phyloP scores from a whole-genome alignment of 305 asterid genomes.

The Andrographis paniculata region DNA sequence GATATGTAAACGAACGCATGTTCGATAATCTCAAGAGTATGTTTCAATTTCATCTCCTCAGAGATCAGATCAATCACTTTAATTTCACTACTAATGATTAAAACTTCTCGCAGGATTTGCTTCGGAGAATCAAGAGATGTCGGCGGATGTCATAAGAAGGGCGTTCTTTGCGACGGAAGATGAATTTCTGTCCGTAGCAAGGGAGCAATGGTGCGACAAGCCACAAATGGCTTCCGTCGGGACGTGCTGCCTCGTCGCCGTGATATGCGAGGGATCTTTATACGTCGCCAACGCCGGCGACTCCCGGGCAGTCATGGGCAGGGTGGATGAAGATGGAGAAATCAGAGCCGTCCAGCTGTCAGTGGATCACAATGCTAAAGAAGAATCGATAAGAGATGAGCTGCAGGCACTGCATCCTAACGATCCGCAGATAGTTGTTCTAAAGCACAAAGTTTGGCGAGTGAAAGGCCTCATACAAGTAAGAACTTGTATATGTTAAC shows the following conservation, averaged over 20 bases:
- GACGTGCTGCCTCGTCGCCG: background rate
- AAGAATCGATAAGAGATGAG: conserved; percentile 51
- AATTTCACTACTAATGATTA: background rate
- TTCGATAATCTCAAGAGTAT: conserved; percentile 74
- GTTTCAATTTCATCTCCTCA: conserved; percentile 11
- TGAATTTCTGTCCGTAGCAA: conserved; percentile 35
- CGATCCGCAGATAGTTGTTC: conserved; percentile 55
- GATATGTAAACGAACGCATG: conserved; percentile 52
- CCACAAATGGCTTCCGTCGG: background rate
- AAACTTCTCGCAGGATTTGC: conserved; percentile 29
- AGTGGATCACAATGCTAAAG: conserved; percentile 49
- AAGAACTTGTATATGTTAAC: too few relatives aligned
- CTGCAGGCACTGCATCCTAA: conserved; percentile 47
- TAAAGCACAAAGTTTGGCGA: conserved; percentile 62
- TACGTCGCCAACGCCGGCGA: conserved; percentile 1
- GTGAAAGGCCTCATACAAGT: conserved; percentile 76
- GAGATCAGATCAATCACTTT: too few relatives aligned
- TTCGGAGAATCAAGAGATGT: conserved; percentile 47
- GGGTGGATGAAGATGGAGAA: background rate
- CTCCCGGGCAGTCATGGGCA: background rate
- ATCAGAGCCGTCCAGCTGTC: conserved; percentile 9
- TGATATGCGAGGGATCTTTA: background rate
- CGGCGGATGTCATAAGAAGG: conserved; percentile 39
- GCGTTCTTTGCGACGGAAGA: conserved; percentile 56
- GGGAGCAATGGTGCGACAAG: background rate